Evolutionary conservation across 352 stramenopile genomes (phyloP), one percentile per base, ranked within the genome.

Genomic region (Globisporangium polare): DNA sequence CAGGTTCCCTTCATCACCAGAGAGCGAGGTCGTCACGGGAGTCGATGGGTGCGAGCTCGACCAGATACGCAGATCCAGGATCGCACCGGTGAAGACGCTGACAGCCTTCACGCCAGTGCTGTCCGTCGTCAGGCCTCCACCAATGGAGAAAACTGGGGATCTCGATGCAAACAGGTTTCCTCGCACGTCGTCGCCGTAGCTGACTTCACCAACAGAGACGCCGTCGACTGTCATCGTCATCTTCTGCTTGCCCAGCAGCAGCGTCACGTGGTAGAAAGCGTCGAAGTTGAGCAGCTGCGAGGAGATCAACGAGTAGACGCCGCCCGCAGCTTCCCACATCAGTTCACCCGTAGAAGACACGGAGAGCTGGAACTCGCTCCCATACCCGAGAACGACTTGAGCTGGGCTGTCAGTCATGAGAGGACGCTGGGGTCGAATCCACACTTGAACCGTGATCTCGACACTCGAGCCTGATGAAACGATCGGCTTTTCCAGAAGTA

Each of bases 1-100:
- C 29, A 95, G 60, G 37, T 80, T 68, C 0, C 47, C 55, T 80
- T 77, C 72, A 64, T 59, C 54, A 58, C 68, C 81, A 31, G 61
- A 75, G 46, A 77, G 77, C 37, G 59, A 69, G 18, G 61, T 22
- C 1, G 43, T 54, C 39, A 60, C 35, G 1, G 12, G 52, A 47
- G 46, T 58, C 7, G 58, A n/a, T n/a, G 63, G 42, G 6, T 50
- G 42, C n/a, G 29, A 45, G 18, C 60, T 71, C 20, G 75, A 78
- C 83, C 83, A 95, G 62, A 94, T 69, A 10, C 84, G 75, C 10
- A 95, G 22, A 59, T 94, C 84, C 39, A 90, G 53, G 17, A 95
- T 74, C 51, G 74, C 62, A 5, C 86, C 86, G 45, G 77, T 72
- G 29, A 94, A 94, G 53, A 77, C 80, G 13, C 31, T 66, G 12